These are phyloP conservation scores for Gnaphalium uliginosum DNA, from an alignment of 129 eudicot species.

Conservation along the genomic window DNA sequence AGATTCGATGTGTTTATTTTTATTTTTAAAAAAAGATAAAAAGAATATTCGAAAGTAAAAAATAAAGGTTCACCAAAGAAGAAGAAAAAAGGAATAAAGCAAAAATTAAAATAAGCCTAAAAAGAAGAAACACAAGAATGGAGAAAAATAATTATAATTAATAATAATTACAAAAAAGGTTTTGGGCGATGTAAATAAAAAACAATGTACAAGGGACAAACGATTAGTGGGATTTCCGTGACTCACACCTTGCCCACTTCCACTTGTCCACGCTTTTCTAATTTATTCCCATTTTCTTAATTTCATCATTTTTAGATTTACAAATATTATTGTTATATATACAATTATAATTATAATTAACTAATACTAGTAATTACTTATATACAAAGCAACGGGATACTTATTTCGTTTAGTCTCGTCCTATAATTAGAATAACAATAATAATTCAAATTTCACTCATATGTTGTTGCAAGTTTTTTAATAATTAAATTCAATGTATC, in stretches of 20 bases:
- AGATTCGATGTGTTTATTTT: constrained; percentile 18
- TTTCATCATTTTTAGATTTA: background rate
- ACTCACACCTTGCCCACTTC: constrained; percentile 48
- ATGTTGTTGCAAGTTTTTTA: too few species aligned
- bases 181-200: constrained; percentile 32
- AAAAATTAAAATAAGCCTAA: constrained; percentile 30
- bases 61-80: constrained; percentile 26
- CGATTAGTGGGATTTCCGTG: constrained; percentile 54
- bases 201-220: constrained; percentile 45
- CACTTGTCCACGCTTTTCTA: constrained; percentile 38
- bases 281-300: background rate
- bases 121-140: constrained; percentile 51
- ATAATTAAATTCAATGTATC: too few species aligned
- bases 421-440: too few species aligned
- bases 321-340: too few species aligned
- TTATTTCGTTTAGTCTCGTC: too few species aligned
- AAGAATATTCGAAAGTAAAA: constrained; percentile 33
- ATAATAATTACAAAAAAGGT: constrained; percentile 25
- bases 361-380: too few species aligned
- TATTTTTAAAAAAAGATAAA: constrained; percentile 14
- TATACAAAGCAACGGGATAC: too few species aligned
- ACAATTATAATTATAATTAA: too few species aligned
- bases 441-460: too few species aligned
- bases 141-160: constrained; percentile 26
- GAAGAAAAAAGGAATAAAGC: constrained; percentile 46